Evolutionary conservation across 2,329 filamentous ascomycete species (phyloP).

Genomic region (Lasiodiplodia gonubiensis): DNA sequence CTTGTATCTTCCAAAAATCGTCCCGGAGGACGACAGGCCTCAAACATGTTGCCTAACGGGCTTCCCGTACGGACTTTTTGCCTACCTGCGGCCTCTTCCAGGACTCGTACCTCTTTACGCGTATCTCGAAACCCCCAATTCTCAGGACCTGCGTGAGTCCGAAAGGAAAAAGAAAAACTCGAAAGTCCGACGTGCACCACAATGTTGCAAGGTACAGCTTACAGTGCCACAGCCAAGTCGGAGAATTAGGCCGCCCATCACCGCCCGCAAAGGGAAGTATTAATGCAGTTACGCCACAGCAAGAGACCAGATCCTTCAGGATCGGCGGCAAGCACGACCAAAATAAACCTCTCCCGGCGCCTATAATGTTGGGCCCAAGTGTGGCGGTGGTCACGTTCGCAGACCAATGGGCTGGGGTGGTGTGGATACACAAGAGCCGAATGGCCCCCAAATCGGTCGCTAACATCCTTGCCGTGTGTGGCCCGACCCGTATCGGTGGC

Average conservation of each 20-base stretch:
- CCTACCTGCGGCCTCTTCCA: neutral
- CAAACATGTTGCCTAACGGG: neutral
- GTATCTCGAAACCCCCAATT: neutral
- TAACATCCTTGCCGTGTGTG: neutral
- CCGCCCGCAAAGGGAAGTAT: neutral
- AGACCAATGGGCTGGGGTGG: neutral
- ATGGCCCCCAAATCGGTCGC: constrained; percentile 5
- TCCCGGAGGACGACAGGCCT: neutral
- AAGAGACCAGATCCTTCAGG: neutral
- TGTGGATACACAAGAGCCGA: neutral
- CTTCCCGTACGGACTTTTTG: neutral
- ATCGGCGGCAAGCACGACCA: neutral
- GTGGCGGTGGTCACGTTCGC: constrained; percentile 4
- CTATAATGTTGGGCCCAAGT: constrained; percentile 9
- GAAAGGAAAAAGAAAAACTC: neutral
- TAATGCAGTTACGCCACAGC: constrained; percentile 8
- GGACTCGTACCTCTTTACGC: neutral
- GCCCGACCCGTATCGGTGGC: neutral
- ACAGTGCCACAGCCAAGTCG: neutral
- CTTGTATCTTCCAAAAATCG: neutral
- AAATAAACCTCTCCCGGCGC: constrained; percentile 7
- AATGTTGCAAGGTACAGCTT: neutral
- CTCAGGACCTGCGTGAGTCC: neutral
- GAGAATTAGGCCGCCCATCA: neutral
- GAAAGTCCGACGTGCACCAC: neutral